Base-by-base conservation (phyloP, 805 yeast species). In the Starmerella vitae region DNA sequence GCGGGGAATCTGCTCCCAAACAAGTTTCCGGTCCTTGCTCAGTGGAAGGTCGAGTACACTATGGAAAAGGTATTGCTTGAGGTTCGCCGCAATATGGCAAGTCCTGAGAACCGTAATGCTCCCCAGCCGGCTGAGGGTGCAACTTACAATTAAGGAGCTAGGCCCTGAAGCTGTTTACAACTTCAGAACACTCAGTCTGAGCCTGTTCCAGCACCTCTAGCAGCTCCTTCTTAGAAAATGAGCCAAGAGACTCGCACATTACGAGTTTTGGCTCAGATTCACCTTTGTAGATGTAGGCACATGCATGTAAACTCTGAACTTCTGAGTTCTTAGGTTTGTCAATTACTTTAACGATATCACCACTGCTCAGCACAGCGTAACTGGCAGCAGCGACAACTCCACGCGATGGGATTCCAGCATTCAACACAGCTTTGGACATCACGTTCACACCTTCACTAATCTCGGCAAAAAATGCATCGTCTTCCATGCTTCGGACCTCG, bases 11-110 rank as follows among this genome's bases (percentile, higher is more conserved):
- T 80, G 2, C 63, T 68, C 20, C 55, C 68, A 9, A 45, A 59
- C 8, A 67, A 67, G 47, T 76, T 91, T 49, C 76, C 76, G 29
- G 74, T 78, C 13, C 70, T 91, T 58, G 69, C 71, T 39, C 68
- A 72, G 50, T 91, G 99, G 99, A 84, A 79, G 58, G 70, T 93
- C 55, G 67, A 74, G n/a, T 82, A 78, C 57, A 82, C 86, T 33
- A 83, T 91, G 85, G 98, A 91, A 61, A 80, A 85, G n/a, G 68
- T 91, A 6, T 67, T 91, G 47, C 69, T 86, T 47, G 97, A 86
- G 53, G 63, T 91, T 52, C 73, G 98, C 29, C 56, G 63, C 51
- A 82, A 76, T 49, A 88, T 91, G 97, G 94, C 93, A 1, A 60
- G 72, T 17, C 71, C 88, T 3, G 60, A 75, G 10, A 85, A 91